Evolutionary conservation across 176 grass and related monocot species (phyloP).

Genomic region (Guadua angustifolia): DNA sequence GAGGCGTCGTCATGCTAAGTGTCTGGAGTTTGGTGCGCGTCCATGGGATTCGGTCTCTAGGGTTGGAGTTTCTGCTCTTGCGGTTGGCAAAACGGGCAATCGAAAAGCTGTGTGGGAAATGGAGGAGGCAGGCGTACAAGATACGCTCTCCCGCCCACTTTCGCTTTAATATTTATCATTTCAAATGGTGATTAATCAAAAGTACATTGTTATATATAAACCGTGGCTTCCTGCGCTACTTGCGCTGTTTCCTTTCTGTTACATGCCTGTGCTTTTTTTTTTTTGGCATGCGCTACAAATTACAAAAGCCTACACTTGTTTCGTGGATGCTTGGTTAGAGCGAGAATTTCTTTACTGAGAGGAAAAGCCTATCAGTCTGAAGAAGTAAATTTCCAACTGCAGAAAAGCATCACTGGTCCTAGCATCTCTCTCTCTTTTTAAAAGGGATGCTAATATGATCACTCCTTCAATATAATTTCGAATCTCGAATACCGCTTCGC

Average conservation of each 20-base stretch:
- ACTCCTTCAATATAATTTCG: neutral
- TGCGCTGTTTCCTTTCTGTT: neutral
- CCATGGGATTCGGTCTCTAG: neutral
- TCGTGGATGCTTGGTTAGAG: neutral
- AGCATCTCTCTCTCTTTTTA: neutral
- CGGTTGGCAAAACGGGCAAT: neutral
- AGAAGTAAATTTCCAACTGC: neutral
- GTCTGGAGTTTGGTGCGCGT: slow-evolving; percentile 7
- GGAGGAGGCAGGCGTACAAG: slow-evolving; percentile 68
- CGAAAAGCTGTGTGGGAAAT: slow-evolving; percentile 53
- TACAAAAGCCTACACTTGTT: neutral
- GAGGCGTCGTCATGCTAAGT: slow-evolving; percentile 29
- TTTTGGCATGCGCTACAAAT: too few species aligned
- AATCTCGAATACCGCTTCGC: too few species aligned
- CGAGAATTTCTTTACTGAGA: neutral
- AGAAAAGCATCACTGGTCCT: neutral
- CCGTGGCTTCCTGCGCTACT: neutral
- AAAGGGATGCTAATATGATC: neutral
- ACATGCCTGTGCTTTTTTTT: neutral
- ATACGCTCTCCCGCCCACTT: slow-evolving; percentile 65
- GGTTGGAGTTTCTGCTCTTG: neutral
- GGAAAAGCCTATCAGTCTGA: neutral
- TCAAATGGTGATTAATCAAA: slow-evolving; percentile 51
- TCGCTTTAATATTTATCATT: slow-evolving; percentile 51
- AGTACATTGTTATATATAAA: slow-evolving; percentile 35